Evolutionary conservation across 768 basidiomycete genomes (phyloP).

Genomic region (Galerina sulciceps): DNA sequence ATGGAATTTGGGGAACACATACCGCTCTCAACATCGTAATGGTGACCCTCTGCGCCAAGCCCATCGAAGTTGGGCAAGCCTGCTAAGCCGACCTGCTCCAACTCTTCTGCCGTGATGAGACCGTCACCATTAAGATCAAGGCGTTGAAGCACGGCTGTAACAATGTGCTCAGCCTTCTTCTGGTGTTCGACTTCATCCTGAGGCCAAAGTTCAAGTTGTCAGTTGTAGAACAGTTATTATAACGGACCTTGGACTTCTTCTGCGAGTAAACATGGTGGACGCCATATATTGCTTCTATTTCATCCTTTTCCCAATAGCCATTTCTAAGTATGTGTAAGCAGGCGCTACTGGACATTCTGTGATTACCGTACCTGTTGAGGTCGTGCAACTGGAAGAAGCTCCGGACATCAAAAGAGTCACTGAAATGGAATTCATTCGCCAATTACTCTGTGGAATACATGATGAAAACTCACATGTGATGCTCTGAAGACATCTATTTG

Average conservation of each 20-base stretch:
- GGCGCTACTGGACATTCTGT: neutral
- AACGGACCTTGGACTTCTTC: conserved; percentile 71
- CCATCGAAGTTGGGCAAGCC: conserved; percentile 84
- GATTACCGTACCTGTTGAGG: conserved; percentile 66
- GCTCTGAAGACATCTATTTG: conserved; percentile 83
- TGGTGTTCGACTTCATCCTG: conserved; percentile 81
- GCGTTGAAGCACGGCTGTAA: conserved; percentile 64
- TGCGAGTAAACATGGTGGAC: conserved; percentile 91
- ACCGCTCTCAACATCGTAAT: conserved; percentile 93
- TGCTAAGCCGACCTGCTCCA: conserved; percentile 70
- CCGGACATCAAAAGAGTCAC: conserved; percentile 79
- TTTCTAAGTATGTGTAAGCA: conserved; percentile 52
- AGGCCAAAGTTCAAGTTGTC: neutral
- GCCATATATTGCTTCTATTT: conserved; percentile 96
- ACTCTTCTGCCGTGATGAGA: conserved; percentile 68
- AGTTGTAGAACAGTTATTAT: neutral
- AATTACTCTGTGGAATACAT: neutral
- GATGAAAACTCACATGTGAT: conserved; percentile 68
- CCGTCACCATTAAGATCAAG: conserved; percentile 83
- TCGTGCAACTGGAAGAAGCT: conserved; percentile 98
- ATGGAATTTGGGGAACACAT: conserved; percentile 25
- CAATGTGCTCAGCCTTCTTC: conserved; percentile 80
- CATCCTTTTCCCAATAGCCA: conserved; percentile 80
- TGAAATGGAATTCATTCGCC: conserved; percentile 28
- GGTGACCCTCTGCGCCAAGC: conserved; percentile 89